These are phyloP conservation scores for Neolentinus lepideus DNA, from an alignment of 1,284 basidiomycete species.

Conservation along the genomic window DNA sequence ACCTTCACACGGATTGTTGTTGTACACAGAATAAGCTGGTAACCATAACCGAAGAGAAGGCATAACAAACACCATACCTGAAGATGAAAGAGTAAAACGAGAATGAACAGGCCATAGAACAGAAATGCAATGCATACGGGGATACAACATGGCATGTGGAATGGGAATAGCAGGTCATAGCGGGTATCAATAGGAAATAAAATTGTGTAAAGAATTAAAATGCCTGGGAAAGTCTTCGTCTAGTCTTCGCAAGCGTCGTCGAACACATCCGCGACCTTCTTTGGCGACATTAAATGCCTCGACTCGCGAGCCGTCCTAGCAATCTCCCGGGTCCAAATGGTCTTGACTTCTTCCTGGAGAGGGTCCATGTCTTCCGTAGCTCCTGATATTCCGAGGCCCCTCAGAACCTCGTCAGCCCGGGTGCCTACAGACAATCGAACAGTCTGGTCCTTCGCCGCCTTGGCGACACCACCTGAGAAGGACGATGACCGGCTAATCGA, in stretches of 20 bases:
- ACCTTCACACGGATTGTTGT: background rate
- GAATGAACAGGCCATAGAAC: no score
- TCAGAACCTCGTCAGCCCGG: conserved; percentile 55
- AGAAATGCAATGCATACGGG: conserved; percentile 7
- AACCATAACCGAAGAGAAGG: background rate
- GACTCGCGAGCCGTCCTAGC: conserved; percentile 47
- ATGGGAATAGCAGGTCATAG: background rate
- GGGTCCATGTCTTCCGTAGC: conserved; percentile 31
- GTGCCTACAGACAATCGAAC: conserved; percentile 50
- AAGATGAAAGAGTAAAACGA: conserved; percentile 3
- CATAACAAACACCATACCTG: conserved; percentile 6
- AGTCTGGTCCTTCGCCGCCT: conserved; percentile 35
- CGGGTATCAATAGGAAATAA: background rate
- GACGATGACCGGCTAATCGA: conserved; percentile 50
- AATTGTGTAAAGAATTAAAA: background rate
- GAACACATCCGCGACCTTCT: conserved; percentile 30
- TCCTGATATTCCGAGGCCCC: conserved; percentile 50
- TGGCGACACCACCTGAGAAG: conserved; percentile 34
- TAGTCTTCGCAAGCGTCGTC: conserved; percentile 49
- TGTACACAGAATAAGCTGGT: background rate
- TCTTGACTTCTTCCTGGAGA: conserved; percentile 58
- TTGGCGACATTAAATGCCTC: conserved; percentile 23
- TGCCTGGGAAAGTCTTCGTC: conserved; percentile 6
- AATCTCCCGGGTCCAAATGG: conserved; percentile 63
- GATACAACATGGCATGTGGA: background rate